phyloP scores from a whole-genome alignment of 192 early-diverging fungal species.

The Coemansia sp. region DNA sequence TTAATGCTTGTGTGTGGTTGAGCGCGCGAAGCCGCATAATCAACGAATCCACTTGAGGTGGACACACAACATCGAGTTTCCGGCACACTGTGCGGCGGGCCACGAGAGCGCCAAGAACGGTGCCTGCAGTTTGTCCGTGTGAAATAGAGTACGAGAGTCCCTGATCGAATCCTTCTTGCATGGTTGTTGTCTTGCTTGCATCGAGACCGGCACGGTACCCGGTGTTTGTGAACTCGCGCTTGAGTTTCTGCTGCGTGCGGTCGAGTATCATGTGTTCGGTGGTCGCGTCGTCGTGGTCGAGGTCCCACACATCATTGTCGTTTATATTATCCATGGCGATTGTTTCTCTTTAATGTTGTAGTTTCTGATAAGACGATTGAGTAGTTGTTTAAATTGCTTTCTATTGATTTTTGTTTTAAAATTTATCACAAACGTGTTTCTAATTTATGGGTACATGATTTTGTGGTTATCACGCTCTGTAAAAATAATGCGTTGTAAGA shows the following conservation, averaged over 20 bases:
- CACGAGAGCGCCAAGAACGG: slow-evolving; percentile 27
- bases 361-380: no score
- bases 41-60: slow-evolving; percentile 21
- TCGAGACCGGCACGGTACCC: slow-evolving; percentile 47
- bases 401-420: no score
- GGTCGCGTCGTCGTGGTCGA: slow-evolving; percentile 10
- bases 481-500: no score
- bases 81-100: slow-evolving; percentile 28
- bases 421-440: no score
- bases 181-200: slow-evolving; percentile 27
- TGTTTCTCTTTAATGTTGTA: background rate
- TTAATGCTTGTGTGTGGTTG: slow-evolving; percentile 13
- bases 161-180: slow-evolving; percentile 49
- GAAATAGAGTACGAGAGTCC: slow-evolving; percentile 20
- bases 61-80: slow-evolving; percentile 7
- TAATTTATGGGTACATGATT: no score
- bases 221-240: slow-evolving; percentile 19
- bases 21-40: slow-evolving; percentile 40
- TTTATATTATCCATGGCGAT: background rate
- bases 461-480: no score
- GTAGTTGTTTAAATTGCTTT: no score
- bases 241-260: slow-evolving; percentile 22
- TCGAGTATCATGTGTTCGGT: slow-evolving; percentile 26
- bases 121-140: slow-evolving; percentile 22
- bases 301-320: slow-evolving; percentile 36